Base-by-base conservation (phyloP, 2,329 filamentous ascomycete genomes). In the Talaromyces marneffei region DNA sequence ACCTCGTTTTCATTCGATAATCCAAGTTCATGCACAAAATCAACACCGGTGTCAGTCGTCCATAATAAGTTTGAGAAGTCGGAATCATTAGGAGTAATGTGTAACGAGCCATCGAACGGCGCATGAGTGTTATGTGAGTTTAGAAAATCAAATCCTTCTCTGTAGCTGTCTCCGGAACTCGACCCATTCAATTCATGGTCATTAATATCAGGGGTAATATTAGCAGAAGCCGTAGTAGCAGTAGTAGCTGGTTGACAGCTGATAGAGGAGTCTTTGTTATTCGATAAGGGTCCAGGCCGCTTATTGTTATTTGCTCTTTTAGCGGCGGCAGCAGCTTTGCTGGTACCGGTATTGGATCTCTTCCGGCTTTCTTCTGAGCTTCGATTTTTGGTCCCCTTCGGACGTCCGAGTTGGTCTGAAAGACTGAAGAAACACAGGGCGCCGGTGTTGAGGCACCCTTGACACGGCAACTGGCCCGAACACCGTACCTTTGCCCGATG, bases 391-490 rank as follows among this genome's bases (percentile, higher is more conserved):
- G 57, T 57, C 12, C 60, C 60, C n/a, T 62, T 62, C 4, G 60
- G 60, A 16, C 60, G 57, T 27, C 60, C 60, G 14, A 52, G 48
- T 14, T 56, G 60, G 23, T 59, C 50, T 14, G 60, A 62, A 25
- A 55, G 29, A 27, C 60, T 62, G 20, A 59, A 62, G 20, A 53
- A 59, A 40, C 60, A 62, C 20, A 25, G 35, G 3, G 44, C 33
- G 14, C 56, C 46, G n/a, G 57, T n/a, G 14, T 59, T 62, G n/a
- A 53, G 31, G 16, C 60, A 62, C 4, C 56, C 56, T 39, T 62
- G 64, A 59, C 67, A 68, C 4, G 67, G 67, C 6, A 57, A 33
- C 18, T 65, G 64, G 6, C 67, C 67, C 1, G 65, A 66, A 56
- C 66, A 68, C 50, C 65, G 54, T 6, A 61, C 54, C 33, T 61